Conservation (phyloP, 371 early-diverging fungal genomes). For the Ecytonucleospora hepatopenaei region DNA sequence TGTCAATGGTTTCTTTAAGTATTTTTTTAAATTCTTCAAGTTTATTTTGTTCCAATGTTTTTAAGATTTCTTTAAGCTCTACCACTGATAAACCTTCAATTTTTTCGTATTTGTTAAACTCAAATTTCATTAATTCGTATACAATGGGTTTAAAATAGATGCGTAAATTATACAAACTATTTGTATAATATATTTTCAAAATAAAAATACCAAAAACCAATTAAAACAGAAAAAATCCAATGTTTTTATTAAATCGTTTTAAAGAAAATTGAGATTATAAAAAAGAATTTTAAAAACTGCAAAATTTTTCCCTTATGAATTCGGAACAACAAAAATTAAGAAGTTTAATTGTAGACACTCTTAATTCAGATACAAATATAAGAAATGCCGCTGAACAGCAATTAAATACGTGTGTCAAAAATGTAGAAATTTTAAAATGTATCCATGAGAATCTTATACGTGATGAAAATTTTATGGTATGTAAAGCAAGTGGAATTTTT, state of each 20-base stretch:
- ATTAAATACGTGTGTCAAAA: conserved; percentile 25
- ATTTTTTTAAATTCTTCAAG: not conserved
- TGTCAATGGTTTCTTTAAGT: not conserved
- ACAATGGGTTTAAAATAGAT: too few relatives aligned
- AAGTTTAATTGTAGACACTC: conserved; percentile 38
- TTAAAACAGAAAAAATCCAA: too few relatives aligned
- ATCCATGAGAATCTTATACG: conserved; percentile 39
- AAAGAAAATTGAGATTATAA: too few relatives aligned
- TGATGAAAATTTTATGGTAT: conserved; percentile 27
- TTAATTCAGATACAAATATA: conserved; percentile 24
- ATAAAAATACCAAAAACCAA: too few relatives aligned
- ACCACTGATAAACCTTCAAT: not conserved
- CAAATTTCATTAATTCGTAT: too few relatives aligned
- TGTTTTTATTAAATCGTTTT: too few relatives aligned
- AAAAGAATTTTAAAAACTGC: too few relatives aligned
- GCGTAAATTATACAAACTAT: too few relatives aligned
- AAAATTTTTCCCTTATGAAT: not conserved
- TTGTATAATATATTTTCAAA: too few relatives aligned
- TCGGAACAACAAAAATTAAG: conserved; percentile 21
- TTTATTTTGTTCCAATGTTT: not conserved
- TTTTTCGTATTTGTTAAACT: not conserved
- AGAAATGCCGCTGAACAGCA: conserved; percentile 39
- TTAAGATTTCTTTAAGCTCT: not conserved
- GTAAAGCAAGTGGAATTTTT: conserved; percentile 30
- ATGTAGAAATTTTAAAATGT: conserved; percentile 24